phyloP scores from a whole-genome alignment of 108 stramenopile species.

The Cyclotella choctawhatcheeana region DNA sequence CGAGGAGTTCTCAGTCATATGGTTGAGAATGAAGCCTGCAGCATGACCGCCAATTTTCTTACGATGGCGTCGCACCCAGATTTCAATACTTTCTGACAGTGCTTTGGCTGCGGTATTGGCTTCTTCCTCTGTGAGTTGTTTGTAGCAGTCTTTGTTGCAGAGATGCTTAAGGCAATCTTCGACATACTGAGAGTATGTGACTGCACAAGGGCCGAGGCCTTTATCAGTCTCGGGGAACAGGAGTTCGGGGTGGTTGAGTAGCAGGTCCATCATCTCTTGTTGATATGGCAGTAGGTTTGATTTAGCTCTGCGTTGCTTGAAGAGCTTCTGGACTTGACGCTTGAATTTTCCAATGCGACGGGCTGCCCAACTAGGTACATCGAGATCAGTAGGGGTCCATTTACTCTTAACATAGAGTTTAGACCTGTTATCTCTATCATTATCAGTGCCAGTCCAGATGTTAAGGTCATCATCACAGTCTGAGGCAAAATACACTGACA shows the following conservation, averaged over 20 bases:
- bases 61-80: background rate
- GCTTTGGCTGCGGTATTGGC: background rate
- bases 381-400: background rate
- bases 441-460: background rate
- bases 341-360: background rate
- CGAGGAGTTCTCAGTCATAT: background rate
- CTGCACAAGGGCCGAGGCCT: constrained; percentile 6
- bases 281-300: background rate
- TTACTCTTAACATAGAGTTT: background rate
- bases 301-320: background rate
- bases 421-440: background rate
- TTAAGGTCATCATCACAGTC: constrained; percentile 5
- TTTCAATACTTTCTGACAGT: background rate
- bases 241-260: background rate
- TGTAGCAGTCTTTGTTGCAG: background rate
- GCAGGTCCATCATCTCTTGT: background rate
- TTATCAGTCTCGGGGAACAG: constrained; percentile 1
- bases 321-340: background rate
- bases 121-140: background rate
- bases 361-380: background rate
- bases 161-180: constrained; percentile 6
- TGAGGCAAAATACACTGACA: background rate
- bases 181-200: background rate
- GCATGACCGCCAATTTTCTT: background rate
- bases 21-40: background rate